Conservation (phyloP, 2,329 filamentous ascomycete genomes). For the Thielaviopsis euricoi region DNA sequence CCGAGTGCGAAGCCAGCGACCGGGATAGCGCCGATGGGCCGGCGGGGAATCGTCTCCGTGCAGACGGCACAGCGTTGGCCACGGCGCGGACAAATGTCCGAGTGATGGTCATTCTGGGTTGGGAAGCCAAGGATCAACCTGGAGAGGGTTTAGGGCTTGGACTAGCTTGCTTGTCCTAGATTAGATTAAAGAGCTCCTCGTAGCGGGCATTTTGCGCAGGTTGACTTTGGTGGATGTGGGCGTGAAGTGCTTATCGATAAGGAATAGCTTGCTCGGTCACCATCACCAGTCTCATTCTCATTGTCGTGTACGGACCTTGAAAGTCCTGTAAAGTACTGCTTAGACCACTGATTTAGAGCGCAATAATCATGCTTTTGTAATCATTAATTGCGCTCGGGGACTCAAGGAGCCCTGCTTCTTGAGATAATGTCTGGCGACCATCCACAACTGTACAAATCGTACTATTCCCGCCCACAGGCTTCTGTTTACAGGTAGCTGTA, state of each 20-base stretch:
- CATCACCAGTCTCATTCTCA: background rate
- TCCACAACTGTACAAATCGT: background rate
- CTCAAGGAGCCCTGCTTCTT: background rate
- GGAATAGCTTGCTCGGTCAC: background rate
- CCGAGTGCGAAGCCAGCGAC: constrained; percentile 5
- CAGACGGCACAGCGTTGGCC: background rate
- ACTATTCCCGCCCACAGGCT: background rate
- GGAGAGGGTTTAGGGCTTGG: background rate
- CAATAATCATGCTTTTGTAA: too few relatives aligned
- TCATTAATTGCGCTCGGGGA: too few relatives aligned
- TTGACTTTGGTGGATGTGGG: background rate
- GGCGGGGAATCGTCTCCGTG: background rate
- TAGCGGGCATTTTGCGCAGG: background rate
- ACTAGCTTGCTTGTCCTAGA: background rate
- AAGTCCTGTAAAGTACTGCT: too few relatives aligned
- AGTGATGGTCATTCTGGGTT: background rate
- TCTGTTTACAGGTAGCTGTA: background rate
- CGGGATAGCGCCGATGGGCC: background rate
- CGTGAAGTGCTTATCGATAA: background rate
- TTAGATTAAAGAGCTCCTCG: background rate
- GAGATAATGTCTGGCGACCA: background rate
- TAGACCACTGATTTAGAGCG: too few relatives aligned
- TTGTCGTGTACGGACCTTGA: too few relatives aligned
- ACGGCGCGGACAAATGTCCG: background rate
- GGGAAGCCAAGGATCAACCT: background rate